These are phyloP conservation scores for Ustilago vetiveriae DNA, from an alignment of 1,284 basidiomycete species.

Conservation along the genomic window DNA sequence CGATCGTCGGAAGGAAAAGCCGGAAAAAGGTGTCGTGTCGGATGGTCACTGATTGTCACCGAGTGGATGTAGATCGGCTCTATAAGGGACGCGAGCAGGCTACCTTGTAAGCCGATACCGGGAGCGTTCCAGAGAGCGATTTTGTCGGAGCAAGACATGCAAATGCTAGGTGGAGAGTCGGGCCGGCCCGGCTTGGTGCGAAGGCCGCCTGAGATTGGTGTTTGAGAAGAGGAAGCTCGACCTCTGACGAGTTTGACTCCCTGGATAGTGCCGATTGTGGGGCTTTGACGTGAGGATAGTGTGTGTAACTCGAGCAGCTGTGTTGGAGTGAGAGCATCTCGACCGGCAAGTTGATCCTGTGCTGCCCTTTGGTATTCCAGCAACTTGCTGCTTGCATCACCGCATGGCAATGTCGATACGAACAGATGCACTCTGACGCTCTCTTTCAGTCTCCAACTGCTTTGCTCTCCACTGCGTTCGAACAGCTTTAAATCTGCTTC, in stretches of 20 bases:
- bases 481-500: no score
- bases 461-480: no score
- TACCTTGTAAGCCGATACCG: slow-evolving; percentile 49
- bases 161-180: slow-evolving; percentile 47
- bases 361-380: slow-evolving; percentile 37
- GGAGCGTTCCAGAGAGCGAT: slow-evolving; percentile 45
- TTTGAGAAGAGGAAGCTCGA: slow-evolving; percentile 14
- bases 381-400: slow-evolving; percentile 28
- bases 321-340: background rate
- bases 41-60: slow-evolving; percentile 34
- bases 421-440: slow-evolving; percentile 77
- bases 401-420: slow-evolving; percentile 86
- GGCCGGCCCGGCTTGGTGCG: slow-evolving; percentile 56
- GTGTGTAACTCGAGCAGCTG: slow-evolving; percentile 10
- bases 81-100: slow-evolving; percentile 33
- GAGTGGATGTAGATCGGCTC: slow-evolving; percentile 33
- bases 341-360: slow-evolving; percentile 19
- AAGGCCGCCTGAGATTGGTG: slow-evolving; percentile 3
- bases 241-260: slow-evolving; percentile 11
- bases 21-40: slow-evolving; percentile 29
- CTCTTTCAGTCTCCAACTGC: slow-evolving; percentile 72
- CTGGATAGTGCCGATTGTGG: background rate
- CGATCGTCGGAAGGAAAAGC: slow-evolving; percentile 2
- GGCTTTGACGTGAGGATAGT: background rate
- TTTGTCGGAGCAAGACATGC: slow-evolving; percentile 59